Evolutionary conservation across 352 stramenopile genomes (phyloP).

Genomic region (Phytophthora pistaciae): DNA sequence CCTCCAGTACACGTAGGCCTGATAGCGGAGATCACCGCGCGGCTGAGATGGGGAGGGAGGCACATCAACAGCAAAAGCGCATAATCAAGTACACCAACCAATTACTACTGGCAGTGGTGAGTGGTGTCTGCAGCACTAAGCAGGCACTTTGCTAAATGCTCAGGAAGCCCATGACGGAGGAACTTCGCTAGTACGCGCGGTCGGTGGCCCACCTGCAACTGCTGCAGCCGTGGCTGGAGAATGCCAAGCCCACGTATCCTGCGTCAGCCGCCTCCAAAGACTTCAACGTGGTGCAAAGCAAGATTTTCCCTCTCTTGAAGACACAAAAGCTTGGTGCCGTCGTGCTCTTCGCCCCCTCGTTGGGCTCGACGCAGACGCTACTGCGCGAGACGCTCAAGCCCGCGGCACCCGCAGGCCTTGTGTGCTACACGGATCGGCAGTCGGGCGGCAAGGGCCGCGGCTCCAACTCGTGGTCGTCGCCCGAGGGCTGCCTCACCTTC

Average conservation of each 20-base stretch:
- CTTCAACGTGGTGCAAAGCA: constrained; percentile 43
- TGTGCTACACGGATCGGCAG: constrained; percentile 88
- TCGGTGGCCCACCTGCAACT: constrained; percentile 75
- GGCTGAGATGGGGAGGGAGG: no score
- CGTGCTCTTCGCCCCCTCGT: constrained; percentile 75
- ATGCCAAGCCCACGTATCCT: constrained; percentile 32
- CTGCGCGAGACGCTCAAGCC: constrained; percentile 83
- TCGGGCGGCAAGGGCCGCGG: constrained; percentile 84
- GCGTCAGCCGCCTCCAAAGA: constrained; percentile 28
- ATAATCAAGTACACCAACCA: no score
- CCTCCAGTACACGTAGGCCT: no score
- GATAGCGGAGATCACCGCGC: no score
- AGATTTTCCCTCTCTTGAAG: constrained; percentile 65
- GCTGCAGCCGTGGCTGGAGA: constrained; percentile 73
- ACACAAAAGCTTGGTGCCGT: constrained; percentile 75
- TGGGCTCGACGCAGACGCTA: constrained; percentile 87
- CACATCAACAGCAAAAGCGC: no score
- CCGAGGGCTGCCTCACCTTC: constrained; percentile 92
- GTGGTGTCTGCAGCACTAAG: rapidly evolving
- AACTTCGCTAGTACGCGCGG: constrained; percentile 78
- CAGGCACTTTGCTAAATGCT: constrained; percentile 17
- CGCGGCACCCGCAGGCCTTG: constrained; percentile 60
- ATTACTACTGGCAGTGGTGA: no score
- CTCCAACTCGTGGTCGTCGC: constrained; percentile 88
- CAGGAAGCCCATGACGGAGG: constrained; percentile 68